Conservation (phyloP, 2,329 filamentous ascomycete genomes). For the Pestalotiopsis sp. region DNA sequence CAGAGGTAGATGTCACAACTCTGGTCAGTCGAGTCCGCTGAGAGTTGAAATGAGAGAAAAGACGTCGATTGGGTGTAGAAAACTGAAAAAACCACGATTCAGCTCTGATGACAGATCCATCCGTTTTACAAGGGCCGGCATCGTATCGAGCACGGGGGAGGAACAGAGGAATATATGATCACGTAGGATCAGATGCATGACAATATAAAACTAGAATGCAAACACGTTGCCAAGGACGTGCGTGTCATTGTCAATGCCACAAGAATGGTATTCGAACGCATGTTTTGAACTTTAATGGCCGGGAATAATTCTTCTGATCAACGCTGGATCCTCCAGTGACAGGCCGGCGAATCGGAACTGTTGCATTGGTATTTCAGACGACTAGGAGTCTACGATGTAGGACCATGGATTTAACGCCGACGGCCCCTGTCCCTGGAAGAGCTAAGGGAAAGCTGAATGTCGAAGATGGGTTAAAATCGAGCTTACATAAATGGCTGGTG, state of each 20-base stretch:
- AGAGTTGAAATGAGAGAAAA: not conserved
- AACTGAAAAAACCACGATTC: too few relatives aligned
- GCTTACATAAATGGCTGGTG: not conserved
- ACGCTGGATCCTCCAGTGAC: not conserved
- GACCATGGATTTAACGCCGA: not conserved
- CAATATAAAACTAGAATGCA: too few relatives aligned
- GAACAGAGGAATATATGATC: too few relatives aligned
- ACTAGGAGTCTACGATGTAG: not conserved
- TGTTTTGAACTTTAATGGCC: not conserved
- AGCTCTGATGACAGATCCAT: too few relatives aligned
- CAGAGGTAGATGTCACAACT: constrained; percentile 2
- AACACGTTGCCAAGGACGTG: too few relatives aligned
- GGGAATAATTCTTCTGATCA: not conserved
- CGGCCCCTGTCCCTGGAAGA: not conserved
- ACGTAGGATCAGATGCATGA: too few relatives aligned
- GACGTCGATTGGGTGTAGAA: not conserved
- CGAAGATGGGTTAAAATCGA: not conserved
- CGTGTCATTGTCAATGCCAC: too few relatives aligned
- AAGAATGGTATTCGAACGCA: too few relatives aligned
- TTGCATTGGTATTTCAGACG: constrained; percentile 7
- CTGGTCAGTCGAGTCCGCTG: not conserved
- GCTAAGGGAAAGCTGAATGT: not conserved
- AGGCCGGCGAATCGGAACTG: not conserved
- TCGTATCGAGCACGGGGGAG: too few relatives aligned
- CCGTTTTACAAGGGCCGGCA: too few relatives aligned